Evolutionary conservation across 1,284 basidiomycete species (phyloP), one percentile per base, ranked within the genome.

Genomic region (Cutaneotrichosporon daszewskae): DNA sequence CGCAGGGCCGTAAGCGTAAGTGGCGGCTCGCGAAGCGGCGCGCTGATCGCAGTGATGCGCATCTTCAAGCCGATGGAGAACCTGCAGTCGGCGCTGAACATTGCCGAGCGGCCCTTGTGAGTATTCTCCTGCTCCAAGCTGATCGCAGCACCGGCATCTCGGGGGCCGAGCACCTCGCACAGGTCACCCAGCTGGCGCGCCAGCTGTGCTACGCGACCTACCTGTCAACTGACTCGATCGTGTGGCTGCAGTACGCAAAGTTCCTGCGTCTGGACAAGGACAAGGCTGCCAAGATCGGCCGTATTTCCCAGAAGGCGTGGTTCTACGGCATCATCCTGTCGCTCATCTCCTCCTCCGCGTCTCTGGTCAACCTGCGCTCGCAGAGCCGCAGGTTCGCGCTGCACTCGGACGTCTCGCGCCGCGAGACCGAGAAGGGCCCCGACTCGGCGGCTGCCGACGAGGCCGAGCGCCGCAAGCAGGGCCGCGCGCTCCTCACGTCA

Each of bases 31-130:
- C 19, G 18, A 12, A 24, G 23, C n/a, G 3, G n/a, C 11, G 16
- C 20, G 7, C 13, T 13, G 17, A 12, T 13, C 12, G 11, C 61
- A 95, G 91, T 96, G 40, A 78, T 97, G 78, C 81, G 94, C 17
- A 75, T 97, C 41, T 89, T 91, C 60, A 95, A 96, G 72, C 91
- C 91, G 23, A 60, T 95, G 52, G 94, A 98, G 68, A 90, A 96
- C 73, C 77, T 95, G 16, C 95, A 98, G 71, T 82, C 89, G 3
- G 90, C 89, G 18, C 74, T 96, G 44, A 85, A 84, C 53, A 83
- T 85, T n/a, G 75, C 81, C 14, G 74, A 83, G 25, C 49, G 59
- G 4, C 66, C 72, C 13, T 50, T 73, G 64, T 71, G 47, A 44
- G 69, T 59, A 20, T 19, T 9, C 19, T 4, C 8, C 22, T 32